A percentile compares a stretch with the other conserved stretches of the same genome.
phyloP scores from a whole-genome alignment of 169 alveolate species.

The Eimeria brunetti region DNA sequence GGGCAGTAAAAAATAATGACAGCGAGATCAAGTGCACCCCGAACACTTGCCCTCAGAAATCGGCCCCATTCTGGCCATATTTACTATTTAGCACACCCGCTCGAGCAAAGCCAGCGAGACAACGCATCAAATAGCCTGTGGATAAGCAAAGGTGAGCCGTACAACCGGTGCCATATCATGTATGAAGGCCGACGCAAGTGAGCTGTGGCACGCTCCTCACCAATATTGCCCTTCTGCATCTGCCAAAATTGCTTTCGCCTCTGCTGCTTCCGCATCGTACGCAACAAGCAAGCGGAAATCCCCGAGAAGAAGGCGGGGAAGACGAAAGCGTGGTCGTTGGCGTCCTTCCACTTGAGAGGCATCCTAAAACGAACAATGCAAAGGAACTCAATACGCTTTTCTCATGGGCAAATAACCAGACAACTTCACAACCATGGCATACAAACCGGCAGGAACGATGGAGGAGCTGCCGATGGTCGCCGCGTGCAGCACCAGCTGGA shows the following conservation, averaged over 20 bases:
- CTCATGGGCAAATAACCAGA: background rate
- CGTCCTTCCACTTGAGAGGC: conserved; percentile 74
- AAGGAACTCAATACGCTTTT: background rate
- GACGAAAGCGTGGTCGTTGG: conserved; percentile 76
- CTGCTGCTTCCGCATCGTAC: conserved; percentile 76
- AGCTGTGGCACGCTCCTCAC: conserved; percentile 42
- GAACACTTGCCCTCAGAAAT: background rate
- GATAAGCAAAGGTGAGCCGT: background rate
- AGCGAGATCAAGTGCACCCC: background rate
- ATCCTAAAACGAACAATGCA: conserved; percentile 53
- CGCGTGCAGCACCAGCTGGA: background rate
- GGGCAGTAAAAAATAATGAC: background rate
- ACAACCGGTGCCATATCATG: background rate
- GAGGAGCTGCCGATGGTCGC: background rate
- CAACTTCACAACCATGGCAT: background rate
- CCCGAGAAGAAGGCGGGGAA: conserved; percentile 79
- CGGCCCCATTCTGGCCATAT: background rate
- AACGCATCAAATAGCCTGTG: background rate
- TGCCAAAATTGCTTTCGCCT: conserved; percentile 69
- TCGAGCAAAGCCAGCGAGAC: background rate
- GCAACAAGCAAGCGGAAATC: conserved; percentile 72
- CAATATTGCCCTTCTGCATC: conserved; percentile 81
- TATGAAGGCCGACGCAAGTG: background rate
- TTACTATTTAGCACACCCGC: background rate
- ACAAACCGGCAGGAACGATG: background rate